Base-by-base conservation (phyloP, 495 filamentous ascomycete species). In the Neurospora pannonica region DNA sequence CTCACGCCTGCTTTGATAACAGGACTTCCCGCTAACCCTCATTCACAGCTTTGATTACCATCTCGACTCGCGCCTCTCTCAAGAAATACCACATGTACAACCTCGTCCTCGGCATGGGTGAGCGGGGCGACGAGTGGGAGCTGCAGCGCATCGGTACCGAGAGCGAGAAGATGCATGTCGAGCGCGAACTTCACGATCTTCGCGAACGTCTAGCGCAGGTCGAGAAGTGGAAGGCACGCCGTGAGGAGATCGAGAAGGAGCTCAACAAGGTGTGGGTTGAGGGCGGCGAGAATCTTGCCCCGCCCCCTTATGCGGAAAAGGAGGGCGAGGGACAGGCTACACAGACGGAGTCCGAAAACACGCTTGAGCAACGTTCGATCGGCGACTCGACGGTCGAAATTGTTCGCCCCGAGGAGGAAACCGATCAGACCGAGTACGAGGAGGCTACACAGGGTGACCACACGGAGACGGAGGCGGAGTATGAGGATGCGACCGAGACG, bases 11-110 rank as follows among this genome's bases (percentile, higher is more conserved):
- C 6, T 15, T 31, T 21, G 6, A 7, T 8, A 19, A 36, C 82
- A 80, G 8, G 36, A n/a, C 10, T 6, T 10, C 28, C 4, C 39
- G 70, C 79, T 83, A 81, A 85, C 75, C 38, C 72, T 8, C 17
- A 9, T 28, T 5, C 5, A 24, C 74, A 91, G 89, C 94, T 0
- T 83, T 98, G 31, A 94, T 99, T 74, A 98, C 95, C 4, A 97
- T 98, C 73, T 95, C 92, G 0, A 98, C 97, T 1, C 90, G 97
- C 38, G 94, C 93, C 19, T 94, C 92, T 54, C 85, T 99, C 62
- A 98, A 97, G 82, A 94, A 94, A 78, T 98, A 98, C 79, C 96
- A 98, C 82, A 93, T 91, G 2, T 98, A 88, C 83, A 96, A 94
- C 75, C 88, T 99, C 2, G 91, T 90, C 36, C 89, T 99, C 31